Evolutionary conservation across 23 red algal species (phyloP), one percentile per base, ranked within the genome.

Genomic region (Cyanidiococcus yangmingshanensis): DNA sequence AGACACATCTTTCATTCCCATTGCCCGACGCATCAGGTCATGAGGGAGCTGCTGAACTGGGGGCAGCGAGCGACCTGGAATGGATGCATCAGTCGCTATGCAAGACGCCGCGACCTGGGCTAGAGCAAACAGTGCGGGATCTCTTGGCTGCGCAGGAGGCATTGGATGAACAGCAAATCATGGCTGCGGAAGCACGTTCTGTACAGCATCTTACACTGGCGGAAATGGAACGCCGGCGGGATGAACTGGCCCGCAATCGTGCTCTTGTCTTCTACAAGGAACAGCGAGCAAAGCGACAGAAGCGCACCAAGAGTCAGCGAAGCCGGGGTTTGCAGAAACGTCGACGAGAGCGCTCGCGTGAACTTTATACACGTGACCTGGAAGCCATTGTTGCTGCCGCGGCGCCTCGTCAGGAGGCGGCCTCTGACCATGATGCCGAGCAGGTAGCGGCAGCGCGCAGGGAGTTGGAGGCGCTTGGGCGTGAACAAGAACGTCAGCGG

Each of bases 251-350:
- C 18, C 75, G 77, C 35, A 85, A 88, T 50, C 80, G 86, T 27
- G 74, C 79, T 2, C 45, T 84, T 21, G 68, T 95, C 50, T 95
- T 95, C 68, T 75, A 95, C 50, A 76, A 95, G 79, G 90, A 95
- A 57, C 82, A 74, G 18, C 83, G 85, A 30, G 79, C 84, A 75
- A 95, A 88, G 77, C 84, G 84, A 27, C 84, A 88, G 37, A 88
- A 87, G 45, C 87, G 80, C 38, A 84, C 88, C 68, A 95, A 87
- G 77, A 84, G 79, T 33, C 59, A 75, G 30, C 76, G 68, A 39
- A 88, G 40, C 68, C 76, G 90, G 0, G 51, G 68, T 38, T 2
- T 79, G 40, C 67, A 82, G 37, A 86, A 87, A 58, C 63, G 27
- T 7, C 63, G 63, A 25, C 63, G 32, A 35, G 63, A 71, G 63